These are phyloP conservation scores for Lactarius vividus DNA, from an alignment of 768 basidiomycete genomes.

Conservation along the genomic window DNA sequence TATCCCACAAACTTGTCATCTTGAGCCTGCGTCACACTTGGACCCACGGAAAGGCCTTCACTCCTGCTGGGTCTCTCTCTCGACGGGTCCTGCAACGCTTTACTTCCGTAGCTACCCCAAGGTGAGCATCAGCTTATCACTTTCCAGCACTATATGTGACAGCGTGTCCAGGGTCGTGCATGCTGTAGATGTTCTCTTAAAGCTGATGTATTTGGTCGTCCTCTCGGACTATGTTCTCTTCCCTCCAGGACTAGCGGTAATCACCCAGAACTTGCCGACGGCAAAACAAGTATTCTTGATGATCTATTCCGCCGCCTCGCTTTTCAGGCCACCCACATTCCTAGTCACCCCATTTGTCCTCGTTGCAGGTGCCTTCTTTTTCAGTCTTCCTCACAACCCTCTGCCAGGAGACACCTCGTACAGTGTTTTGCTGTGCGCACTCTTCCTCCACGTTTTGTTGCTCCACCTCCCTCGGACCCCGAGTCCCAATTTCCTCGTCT, in stretches of 20 bases:
- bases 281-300: constrained; percentile 41
- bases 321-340: constrained; percentile 36
- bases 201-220: constrained; percentile 41
- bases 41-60: constrained; percentile 17
- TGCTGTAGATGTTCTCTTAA: constrained; percentile 41
- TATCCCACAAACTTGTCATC: constrained; percentile 24
- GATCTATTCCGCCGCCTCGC: constrained; percentile 39
- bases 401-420: constrained; percentile 43
- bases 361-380: constrained; percentile 42
- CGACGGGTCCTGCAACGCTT: constrained; percentile 31
- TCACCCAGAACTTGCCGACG: constrained; percentile 31
- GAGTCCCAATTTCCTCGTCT: constrained; percentile 45
- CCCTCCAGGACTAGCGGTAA: constrained; percentile 39
- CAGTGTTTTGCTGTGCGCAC: constrained; percentile 40
- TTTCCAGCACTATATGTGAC: constrained; percentile 1
- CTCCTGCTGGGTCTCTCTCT: constrained; percentile 8
- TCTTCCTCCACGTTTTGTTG: constrained; percentile 42
- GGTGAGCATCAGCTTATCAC: constrained; percentile 35
- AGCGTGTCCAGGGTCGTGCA: constrained; percentile 41
- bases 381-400: constrained; percentile 43
- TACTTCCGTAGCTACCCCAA: constrained; percentile 44
- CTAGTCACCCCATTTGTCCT: constrained; percentile 39
- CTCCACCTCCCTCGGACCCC: constrained; percentile 48
- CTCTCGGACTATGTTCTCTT: constrained; percentile 37
- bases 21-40: constrained; percentile 24